A percentile compares a stretch with the other conserved stretches of the same genome.
These are phyloP conservation scores for Phytopythium helicoides DNA, from an alignment of 352 stramenopile species.

Conservation along the genomic window DNA sequence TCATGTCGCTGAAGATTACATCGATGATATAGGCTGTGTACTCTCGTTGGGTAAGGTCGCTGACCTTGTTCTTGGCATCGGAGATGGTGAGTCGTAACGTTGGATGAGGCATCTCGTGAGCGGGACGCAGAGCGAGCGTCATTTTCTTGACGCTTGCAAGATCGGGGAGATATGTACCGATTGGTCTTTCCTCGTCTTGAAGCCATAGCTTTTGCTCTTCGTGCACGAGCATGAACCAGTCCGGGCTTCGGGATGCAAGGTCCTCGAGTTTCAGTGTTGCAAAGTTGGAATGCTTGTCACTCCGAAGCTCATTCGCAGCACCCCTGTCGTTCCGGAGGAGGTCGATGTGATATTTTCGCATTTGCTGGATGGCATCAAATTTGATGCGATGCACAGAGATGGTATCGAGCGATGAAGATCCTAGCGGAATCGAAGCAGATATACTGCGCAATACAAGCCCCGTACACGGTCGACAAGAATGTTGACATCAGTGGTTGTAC, in stretches of 20 bases:
- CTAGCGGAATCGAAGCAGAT: constrained; percentile 39
- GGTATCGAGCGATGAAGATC: constrained; percentile 24
- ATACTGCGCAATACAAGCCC: constrained; percentile 11
- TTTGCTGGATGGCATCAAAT: constrained; percentile 47
- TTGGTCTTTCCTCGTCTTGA: constrained; percentile 44
- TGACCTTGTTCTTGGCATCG: constrained; percentile 73
- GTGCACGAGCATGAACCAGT: constrained; percentile 49
- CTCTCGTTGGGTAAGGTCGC: constrained; percentile 65
- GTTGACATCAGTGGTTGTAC: too few relatives aligned
- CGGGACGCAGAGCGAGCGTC: constrained; percentile 26
- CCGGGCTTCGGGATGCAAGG: constrained; percentile 21
- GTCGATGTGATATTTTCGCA: constrained; percentile 23
- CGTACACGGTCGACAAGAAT: too few relatives aligned
- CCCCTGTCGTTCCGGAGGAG: not conserved
- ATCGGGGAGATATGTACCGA: constrained; percentile 41
- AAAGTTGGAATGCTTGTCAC: not conserved
- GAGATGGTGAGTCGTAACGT: constrained; percentile 59
- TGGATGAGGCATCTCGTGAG: constrained; percentile 63
- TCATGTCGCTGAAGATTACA: constrained; percentile 64
- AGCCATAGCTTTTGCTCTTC: constrained; percentile 43
- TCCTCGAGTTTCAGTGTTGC: not conserved
- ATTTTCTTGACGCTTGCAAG: constrained; percentile 20
- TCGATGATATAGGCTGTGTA: constrained; percentile 77
- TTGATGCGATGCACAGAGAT: constrained; percentile 59
- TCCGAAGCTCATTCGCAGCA: not conserved